Evolutionary conservation across 495 filamentous ascomycete species (phyloP), one percentile per base, ranked within the genome.

Genomic region (Oleoguttula mirabilis): DNA sequence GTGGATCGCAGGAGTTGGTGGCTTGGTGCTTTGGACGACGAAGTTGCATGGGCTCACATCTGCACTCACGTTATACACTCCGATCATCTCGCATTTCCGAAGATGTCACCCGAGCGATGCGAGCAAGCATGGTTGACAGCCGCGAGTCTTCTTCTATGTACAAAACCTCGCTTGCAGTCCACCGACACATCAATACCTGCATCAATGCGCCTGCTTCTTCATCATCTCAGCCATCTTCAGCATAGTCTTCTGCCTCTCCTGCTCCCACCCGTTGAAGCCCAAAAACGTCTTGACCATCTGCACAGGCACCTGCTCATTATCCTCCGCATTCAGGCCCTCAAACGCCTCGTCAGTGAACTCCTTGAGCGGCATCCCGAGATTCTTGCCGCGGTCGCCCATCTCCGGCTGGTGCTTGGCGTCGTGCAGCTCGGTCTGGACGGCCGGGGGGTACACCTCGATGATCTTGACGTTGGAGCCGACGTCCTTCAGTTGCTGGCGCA

Each of bases 401-500:
- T 50, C 19, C 14, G 48, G 48, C 28, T 41, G 69, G 15, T 53
- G 44, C 50, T 70, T 69, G 36, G 61, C 60, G 37, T 69, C 60
- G 42, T 75, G 72, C 37, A 77, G 58, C 56, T 77, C 74, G 4
- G 71, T 84, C 62, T 79, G 75, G 20, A 84, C 77, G 2, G 75
- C 68, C 3, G 80, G 79, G 4, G 79, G 79, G 32, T 77, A 64
- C 11, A 82, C 56, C 60, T 85, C 80, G 21, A 83, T 60, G 3
- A 84, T 66, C 28, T 67, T 68, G 17, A 82, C 59, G 32, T 66
- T 56, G 24, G 31, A 19, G 14, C 32, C 15, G 10, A 62, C 62
- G 0, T 60, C 51, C 31, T 57, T 55, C 0, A 85, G 58, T 59
- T 82, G 75, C 28, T 72, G 66, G 0, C 79, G 71, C 10, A 84